Evolutionary conservation across 2,329 filamentous ascomycete genomes (phyloP).

Genomic region (Pestalotiopsis sp.): DNA sequence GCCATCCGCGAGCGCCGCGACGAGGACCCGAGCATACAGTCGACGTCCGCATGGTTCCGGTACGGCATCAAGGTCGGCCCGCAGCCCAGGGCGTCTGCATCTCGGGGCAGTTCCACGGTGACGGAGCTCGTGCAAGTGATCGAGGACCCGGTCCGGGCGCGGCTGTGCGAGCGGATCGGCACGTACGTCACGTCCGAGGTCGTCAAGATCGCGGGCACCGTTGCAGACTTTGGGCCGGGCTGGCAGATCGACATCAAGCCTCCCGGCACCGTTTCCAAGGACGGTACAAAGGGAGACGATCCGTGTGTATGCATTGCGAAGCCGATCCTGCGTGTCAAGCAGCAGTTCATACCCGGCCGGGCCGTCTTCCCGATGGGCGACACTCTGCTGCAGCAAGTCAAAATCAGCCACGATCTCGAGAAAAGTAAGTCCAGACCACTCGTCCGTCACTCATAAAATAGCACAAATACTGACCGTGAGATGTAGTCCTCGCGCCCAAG

Average conservation of each 20-base stretch:
- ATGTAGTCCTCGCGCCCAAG: constrained; percentile 9
- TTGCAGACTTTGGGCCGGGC: neutral
- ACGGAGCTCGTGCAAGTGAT: constrained; percentile 4
- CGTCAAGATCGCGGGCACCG: neutral
- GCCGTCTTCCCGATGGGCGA: constrained; percentile 39
- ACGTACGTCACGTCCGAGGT: neutral
- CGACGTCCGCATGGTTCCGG: neutral
- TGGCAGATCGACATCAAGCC: neutral
- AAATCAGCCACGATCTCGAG: constrained; percentile 26
- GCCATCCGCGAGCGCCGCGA: constrained; percentile 31
- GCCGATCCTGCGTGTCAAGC: constrained; percentile 20
- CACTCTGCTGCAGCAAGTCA: constrained; percentile 34
- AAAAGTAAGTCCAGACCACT: constrained; percentile 21
- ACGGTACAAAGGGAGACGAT: neutral
- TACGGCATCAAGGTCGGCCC: constrained; percentile 8
- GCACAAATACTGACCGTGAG: constrained; percentile 16
- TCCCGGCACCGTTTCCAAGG: neutral
- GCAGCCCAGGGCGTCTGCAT: neutral
- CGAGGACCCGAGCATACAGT: constrained; percentile 22
- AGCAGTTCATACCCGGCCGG: constrained; percentile 29
- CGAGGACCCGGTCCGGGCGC: neutral
- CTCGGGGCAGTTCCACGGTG: neutral
- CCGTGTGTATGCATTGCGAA: neutral
- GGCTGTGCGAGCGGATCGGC: neutral
- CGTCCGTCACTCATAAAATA: neutral